Evolutionary conservation across 179 eudicot genomes (phyloP).

Genomic region (Spergularia azorica): DNA sequence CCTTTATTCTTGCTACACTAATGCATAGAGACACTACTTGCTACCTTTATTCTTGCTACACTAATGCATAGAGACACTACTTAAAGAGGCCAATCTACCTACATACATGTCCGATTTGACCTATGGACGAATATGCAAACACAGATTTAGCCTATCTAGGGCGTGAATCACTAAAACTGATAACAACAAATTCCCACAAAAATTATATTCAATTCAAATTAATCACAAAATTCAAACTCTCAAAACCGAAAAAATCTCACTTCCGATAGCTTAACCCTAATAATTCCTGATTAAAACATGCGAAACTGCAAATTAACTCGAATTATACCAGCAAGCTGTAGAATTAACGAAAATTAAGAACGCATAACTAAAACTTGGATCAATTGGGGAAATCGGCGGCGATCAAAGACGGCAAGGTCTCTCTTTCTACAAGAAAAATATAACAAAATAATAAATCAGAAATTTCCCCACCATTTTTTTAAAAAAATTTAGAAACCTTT

Average conservation of each 20-base stretch:
- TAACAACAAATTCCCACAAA: slow-evolving; percentile 30
- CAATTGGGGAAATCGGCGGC: slow-evolving; percentile 8
- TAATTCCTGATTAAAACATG: not conserved
- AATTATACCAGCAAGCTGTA: slow-evolving; percentile 5
- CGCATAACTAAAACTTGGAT: slow-evolving; percentile 18
- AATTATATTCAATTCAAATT: slow-evolving; percentile 18
- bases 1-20: not conserved
- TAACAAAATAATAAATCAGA: too few species aligned
- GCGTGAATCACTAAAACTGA: slow-evolving; percentile 26
- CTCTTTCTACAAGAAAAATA: too few species aligned
- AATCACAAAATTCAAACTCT: slow-evolving; percentile 16
- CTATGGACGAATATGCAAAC: too few species aligned
- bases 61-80: not conserved
- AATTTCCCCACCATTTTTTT: too few species aligned
- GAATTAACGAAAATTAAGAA: not conserved
- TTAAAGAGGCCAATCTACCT: not conserved
- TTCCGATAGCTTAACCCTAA: slow-evolving; percentile 16
- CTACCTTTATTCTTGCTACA: not conserved
- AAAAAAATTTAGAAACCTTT: too few species aligned
- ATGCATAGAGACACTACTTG: not conserved
- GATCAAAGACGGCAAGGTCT: slow-evolving; percentile 19
- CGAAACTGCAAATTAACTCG: slow-evolving; percentile 9
- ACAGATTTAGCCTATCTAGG: not conserved
- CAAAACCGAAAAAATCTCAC: not conserved
- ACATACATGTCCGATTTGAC: too few species aligned